Base-by-base conservation (phyloP, 164 flowering plant species). In the Kalanchoe fedtschenkoi region DNA sequence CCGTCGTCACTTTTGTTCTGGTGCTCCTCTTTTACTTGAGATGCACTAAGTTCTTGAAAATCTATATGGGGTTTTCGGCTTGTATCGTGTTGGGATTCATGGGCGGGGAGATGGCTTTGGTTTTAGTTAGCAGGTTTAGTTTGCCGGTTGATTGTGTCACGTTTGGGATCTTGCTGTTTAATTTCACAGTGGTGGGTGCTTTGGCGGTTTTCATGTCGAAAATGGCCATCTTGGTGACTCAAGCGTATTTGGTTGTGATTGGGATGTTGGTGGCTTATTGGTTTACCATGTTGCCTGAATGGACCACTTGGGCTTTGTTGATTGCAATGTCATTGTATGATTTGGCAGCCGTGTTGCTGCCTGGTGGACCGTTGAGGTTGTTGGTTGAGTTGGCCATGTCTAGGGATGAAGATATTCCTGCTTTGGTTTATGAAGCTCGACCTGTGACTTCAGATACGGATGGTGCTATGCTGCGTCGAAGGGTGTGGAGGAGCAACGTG, bases 331-430 rank as follows among this genome's bases (percentile, higher is more conserved):
- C 97, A n/a, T 65, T 95, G 71, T 95, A 95, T 80, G 99, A 95
- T 78, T 82, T 95, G 47, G 97, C 96, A 37, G 97, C 97, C 1
- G 97, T 95, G 73, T 75, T 95, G 70, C 76, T 91, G 77, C 99
- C 97, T n/a, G 90, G 78, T 71, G 99, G 99, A 34, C 97, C 99
- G 4, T 71, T 95, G 66, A 82, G 87, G 80, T 77, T 95, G 26
- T 76, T 95, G 78, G 96, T 95, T 2, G 99, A 95, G 87, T 86
- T 95, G 58, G 97, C 97, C 0, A 89, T 95, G 6, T 75, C 91
- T 13, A 78, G 99, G 66, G 97, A 95, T 65, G 96, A 95, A 72
- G 96, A 95, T 19, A 89, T 95, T n/a, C 99, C 97, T 0, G 99
- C 99, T 32, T 73, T 95, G 67, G 96, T 95, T 65, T 95, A 95